Base-by-base conservation (phyloP, 352 stramenopile genomes). In the Pelagophyceae sp. region DNA sequence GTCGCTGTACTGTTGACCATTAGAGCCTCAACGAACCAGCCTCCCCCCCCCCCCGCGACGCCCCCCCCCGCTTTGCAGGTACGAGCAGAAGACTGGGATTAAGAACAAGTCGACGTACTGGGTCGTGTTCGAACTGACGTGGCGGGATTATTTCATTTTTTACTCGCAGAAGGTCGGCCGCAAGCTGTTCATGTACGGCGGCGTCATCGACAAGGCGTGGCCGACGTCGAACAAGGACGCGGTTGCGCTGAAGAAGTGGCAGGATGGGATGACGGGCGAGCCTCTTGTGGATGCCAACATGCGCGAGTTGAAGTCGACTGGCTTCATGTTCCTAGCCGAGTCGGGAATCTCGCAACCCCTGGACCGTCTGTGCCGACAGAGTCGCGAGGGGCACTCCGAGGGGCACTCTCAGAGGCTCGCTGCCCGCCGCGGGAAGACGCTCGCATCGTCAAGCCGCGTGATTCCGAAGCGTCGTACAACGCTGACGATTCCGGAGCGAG, bases 201-300 rank as follows among this genome's bases (percentile, higher is more conserved):
- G 90, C 27, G 20, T 38, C 0, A 51, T 60, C 19, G 58, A 79
- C 38, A 54, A 54, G 23, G 23, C 11, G 45, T 54, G 45, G 45
- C 11, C 45, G 45, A 87, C 79, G 74, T 93, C 88, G 88, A 83
- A 82, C 25, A 82, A 85, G 64, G 85, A 92, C 77, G 33, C 78
- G 2, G 84, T 83, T 33, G 80, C 83, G 71, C 75, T 93, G 6
- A 72, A 89, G 61, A 83, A 86, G 0, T 96, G 91, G 91, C 90
- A 91, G 75, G 83, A 88, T 38, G 91, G 90, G 25, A 84, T 79
- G 75, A 96, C 91, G 5, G 91, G 91, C 23, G 91, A 89, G 77
- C 91, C 91, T 11, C 81, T 95, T 35, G 87, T 96, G 20, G 91
- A 96, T 82, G 91, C 90, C 58, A 95, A 95, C 80, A 96, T 96